phyloP scores from a whole-genome alignment of 352 stramenopile species.

The Globisporangium alternatum region DNA sequence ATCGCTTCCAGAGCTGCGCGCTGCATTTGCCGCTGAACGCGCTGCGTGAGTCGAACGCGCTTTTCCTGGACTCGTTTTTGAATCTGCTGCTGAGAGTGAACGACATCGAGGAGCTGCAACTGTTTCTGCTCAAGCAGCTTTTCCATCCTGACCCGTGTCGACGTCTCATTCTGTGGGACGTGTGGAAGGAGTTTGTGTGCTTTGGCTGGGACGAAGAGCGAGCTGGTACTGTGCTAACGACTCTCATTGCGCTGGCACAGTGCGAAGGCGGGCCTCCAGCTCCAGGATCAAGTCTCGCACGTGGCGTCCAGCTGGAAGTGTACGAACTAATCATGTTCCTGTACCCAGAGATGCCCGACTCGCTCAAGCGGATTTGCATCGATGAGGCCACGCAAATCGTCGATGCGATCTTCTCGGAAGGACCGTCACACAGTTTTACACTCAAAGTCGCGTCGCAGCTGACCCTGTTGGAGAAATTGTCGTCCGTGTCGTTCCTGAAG shows the following conservation, averaged over 20 bases:
- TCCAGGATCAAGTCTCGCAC: constrained; percentile 22
- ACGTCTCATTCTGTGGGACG: constrained; percentile 41
- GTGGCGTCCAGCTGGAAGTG: constrained; percentile 31
- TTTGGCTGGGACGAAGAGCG: constrained; percentile 43
- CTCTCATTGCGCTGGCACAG: constrained; percentile 34
- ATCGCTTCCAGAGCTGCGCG: constrained; percentile 35
- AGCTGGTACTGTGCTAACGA: constrained; percentile 24
- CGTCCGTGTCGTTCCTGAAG: constrained; percentile 35
- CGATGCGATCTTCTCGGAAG: constrained; percentile 49
- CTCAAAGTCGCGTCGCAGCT: constrained; percentile 36
- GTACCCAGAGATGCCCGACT: constrained; percentile 33
- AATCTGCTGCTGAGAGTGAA: constrained; percentile 24
- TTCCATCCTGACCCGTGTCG: constrained; percentile 41
- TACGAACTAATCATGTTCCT: constrained; percentile 44
- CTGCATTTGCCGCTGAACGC: constrained; percentile 14
- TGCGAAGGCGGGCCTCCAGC: constrained; percentile 18
- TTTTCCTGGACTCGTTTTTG: constrained; percentile 49
- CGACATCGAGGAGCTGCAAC: constrained; percentile 33
- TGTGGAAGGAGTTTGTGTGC: constrained; percentile 62
- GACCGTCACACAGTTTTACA: constrained; percentile 46
- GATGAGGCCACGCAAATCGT: constrained; percentile 39
- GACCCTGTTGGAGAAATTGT: constrained; percentile 42
- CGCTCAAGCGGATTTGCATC: constrained; percentile 45
- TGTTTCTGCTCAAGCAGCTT: constrained; percentile 51
- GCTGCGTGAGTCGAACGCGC: constrained; percentile 5